phyloP scores from a whole-genome alignment of 2,329 filamentous ascomycete species.

The Neoarthrinium moseri region DNA sequence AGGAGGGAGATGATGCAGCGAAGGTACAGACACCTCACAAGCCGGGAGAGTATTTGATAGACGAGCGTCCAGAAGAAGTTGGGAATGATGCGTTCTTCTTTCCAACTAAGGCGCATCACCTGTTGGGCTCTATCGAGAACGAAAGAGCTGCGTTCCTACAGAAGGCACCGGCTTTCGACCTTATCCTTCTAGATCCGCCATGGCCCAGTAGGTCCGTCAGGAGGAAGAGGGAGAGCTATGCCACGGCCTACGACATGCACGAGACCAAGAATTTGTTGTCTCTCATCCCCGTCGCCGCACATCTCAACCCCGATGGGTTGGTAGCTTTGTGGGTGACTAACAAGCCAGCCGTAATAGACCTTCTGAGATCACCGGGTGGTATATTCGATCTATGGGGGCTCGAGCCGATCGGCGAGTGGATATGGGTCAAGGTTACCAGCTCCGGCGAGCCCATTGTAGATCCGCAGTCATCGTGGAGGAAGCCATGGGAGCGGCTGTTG shows the following conservation, averaged over 20 bases:
- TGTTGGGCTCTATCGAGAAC: conserved; percentile 48
- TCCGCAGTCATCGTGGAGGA: conserved; percentile 63
- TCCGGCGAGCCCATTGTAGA: conserved; percentile 63
- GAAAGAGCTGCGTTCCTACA: conserved; percentile 38
- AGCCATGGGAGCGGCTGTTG: conserved; percentile 74
- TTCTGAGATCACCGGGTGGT: conserved; percentile 52
- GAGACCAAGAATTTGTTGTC: conserved; percentile 51
- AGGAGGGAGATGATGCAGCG: background rate
- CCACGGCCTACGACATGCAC: conserved; percentile 41
- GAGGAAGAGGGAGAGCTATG: conserved; percentile 52
- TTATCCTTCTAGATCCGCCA: conserved; percentile 74
- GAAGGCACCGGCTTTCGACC: conserved; percentile 55
- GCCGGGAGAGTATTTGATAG: too few relatives aligned
- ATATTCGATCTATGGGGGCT: conserved; percentile 69
- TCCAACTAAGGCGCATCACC: conserved; percentile 41
- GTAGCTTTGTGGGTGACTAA: conserved; percentile 80
- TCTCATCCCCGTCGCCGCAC: conserved; percentile 53
- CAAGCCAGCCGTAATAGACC: conserved; percentile 55
- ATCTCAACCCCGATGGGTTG: conserved; percentile 53
- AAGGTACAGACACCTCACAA: too few relatives aligned
- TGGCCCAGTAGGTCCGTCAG: conserved; percentile 78
- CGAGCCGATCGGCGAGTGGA: conserved; percentile 67
- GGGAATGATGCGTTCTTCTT: conserved; percentile 29
- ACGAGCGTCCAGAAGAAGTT: too few relatives aligned
- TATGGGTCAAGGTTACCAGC: conserved; percentile 73